These are phyloP conservation scores for Quercus parvula DNA, from an alignment of 306 rosid species.

Conservation along the genomic window DNA sequence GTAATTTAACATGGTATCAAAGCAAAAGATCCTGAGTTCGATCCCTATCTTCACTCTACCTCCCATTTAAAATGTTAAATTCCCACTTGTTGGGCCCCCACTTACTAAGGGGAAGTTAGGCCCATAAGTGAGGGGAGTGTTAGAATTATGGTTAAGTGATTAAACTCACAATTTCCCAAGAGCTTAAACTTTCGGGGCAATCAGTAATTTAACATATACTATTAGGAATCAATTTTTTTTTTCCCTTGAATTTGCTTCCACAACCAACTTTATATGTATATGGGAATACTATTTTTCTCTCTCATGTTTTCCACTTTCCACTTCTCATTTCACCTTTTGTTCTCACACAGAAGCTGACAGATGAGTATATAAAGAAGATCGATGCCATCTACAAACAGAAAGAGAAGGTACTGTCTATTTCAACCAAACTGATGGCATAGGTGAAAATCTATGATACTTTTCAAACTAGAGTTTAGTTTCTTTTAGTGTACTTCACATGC, in stretches of 20 bases:
- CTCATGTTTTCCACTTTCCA: background rate
- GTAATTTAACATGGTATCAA: too few species aligned
- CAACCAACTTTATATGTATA: background rate
- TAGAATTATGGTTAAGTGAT: too few species aligned
- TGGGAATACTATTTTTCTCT: background rate
- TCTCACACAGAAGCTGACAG: conserved; percentile 75
- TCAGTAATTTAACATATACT: background rate
- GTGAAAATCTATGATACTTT: background rate
- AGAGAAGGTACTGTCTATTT: conserved; percentile 58
- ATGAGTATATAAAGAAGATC: conserved; percentile 84
- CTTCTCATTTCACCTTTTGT: conserved; percentile 4
- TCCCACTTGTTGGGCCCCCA: too few species aligned
- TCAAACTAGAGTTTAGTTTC: background rate
- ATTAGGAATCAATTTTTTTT: background rate
- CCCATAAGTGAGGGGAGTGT: too few species aligned
- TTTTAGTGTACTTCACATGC: background rate
- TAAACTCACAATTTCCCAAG: too few species aligned
- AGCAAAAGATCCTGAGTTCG: too few species aligned
- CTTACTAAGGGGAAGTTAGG: too few species aligned
- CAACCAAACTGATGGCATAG: background rate
- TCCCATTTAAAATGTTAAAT: too few species aligned
- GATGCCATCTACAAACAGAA: conserved; percentile 76
- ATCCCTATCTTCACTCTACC: too few species aligned
- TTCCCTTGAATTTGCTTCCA: background rate
- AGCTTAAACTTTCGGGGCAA: too few species aligned